Percentiles rank a stretch among this genome's conserved stretches.
Conservation (phyloP, 2,329 filamentous ascomycete genomes). For the Ilyonectria mors-panacis region DNA sequence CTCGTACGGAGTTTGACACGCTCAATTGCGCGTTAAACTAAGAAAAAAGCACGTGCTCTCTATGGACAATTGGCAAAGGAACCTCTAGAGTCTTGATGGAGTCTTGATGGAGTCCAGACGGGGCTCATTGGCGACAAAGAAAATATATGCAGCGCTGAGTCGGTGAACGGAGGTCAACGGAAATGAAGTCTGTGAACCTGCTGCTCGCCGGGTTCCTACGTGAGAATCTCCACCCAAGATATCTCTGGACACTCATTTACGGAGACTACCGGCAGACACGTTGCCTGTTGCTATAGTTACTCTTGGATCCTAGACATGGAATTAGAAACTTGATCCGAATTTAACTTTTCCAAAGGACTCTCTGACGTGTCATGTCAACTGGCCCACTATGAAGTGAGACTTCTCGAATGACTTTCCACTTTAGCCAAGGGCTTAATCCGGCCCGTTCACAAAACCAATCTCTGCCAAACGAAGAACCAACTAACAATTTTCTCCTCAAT, state of each 20-base stretch:
- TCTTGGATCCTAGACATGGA: not conserved
- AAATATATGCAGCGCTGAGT: not conserved
- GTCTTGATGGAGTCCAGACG: constrained; percentile 1
- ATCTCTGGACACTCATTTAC: constrained; percentile 2
- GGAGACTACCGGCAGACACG: constrained; percentile 21
- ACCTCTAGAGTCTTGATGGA: not conserved
- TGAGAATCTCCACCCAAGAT: constrained; percentile 24
- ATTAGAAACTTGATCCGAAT: not conserved
- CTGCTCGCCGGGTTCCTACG: constrained; percentile 29
- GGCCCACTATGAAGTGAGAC: constrained; percentile 1
- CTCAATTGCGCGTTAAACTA: not conserved
- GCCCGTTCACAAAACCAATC: constrained; percentile 5
- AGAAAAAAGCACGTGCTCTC: not conserved
- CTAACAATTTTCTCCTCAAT: not conserved
- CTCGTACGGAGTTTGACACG: not conserved
- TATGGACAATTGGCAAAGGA: constrained; percentile 1
- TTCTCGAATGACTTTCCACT: constrained; percentile 14
- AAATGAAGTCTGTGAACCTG: constrained; percentile 14
- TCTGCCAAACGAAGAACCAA: constrained; percentile 3
- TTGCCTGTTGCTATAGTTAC: constrained; percentile 12
- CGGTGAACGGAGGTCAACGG: constrained; percentile 33
- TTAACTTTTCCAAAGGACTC: not conserved
- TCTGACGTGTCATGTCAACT: not conserved
- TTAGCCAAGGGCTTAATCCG: constrained; percentile 4
- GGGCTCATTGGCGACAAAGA: not conserved